These are phyloP conservation scores for Toxicodendron radicans DNA, from an alignment of 345 rosid genomes.

Conservation along the genomic window DNA sequence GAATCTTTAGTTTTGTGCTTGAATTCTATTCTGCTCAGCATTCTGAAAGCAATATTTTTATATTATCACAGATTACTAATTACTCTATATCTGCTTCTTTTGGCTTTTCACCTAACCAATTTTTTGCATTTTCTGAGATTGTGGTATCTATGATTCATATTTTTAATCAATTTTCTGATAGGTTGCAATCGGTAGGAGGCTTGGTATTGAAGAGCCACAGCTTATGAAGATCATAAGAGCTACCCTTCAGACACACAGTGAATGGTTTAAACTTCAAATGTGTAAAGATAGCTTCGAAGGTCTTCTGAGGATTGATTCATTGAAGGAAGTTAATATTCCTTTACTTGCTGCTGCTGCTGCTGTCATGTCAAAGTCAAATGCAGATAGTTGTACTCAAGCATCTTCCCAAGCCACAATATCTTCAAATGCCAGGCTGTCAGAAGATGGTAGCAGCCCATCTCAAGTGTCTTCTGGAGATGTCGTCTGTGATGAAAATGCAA, in stretches of 20 bases:
- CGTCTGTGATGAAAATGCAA: conserved; percentile 78
- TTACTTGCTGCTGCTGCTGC: conserved; percentile 49
- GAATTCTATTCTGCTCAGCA: background rate
- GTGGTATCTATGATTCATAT: too few relatives aligned
- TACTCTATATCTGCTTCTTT: background rate
- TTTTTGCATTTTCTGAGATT: too few relatives aligned
- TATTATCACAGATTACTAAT: too few relatives aligned
- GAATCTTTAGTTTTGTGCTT: background rate
- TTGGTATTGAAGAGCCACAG: conserved; percentile 87
- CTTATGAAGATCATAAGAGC: conserved; percentile 90
- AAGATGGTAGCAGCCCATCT: conserved; percentile 77
- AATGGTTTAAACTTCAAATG: conserved; percentile 98
- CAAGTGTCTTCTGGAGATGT: conserved; percentile 69
- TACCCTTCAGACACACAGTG: conserved; percentile 73
- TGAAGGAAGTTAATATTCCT: conserved; percentile 62
- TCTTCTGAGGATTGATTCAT: conserved; percentile 64
- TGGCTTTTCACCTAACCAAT: background rate
- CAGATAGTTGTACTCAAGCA: conserved; percentile 67
- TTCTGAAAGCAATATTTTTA: background rate
- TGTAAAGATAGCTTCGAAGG: conserved; percentile 69
- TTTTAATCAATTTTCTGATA: conserved; percentile 23
- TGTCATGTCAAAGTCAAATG: conserved; percentile 50
- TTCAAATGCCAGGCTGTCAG: conserved; percentile 62
- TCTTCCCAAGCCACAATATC: conserved; percentile 76
- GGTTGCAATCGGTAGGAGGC: conserved; percentile 79